Percentiles rank a stretch among this genome's conserved stretches.
These are phyloP conservation scores for Tephrocybe sp. DNA, from an alignment of 768 basidiomycete genomes.

Conservation along the genomic window DNA sequence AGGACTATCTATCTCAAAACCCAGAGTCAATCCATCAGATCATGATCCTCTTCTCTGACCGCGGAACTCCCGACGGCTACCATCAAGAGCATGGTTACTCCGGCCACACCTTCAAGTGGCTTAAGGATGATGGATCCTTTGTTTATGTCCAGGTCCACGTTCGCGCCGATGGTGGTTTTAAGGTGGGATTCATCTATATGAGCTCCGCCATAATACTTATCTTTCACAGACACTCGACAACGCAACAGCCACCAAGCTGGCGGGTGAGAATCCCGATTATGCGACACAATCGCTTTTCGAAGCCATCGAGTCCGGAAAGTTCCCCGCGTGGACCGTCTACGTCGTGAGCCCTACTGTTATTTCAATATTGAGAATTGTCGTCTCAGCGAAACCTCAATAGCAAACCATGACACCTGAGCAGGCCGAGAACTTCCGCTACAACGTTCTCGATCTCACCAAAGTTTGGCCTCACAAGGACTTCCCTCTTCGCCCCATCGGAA, in stretches of 20 bases:
- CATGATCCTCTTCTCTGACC: constrained; percentile 92
- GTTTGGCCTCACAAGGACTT: constrained; percentile 86
- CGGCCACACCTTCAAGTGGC: constrained; percentile 88
- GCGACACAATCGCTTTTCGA: constrained; percentile 77
- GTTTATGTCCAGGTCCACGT: constrained; percentile 88
- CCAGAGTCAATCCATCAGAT: constrained; percentile 88
- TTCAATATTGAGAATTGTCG: not conserved
- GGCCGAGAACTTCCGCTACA: constrained; percentile 89
- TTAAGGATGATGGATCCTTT: constrained; percentile 81
- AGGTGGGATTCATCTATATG: constrained; percentile 36
- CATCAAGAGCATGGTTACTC: constrained; percentile 90
- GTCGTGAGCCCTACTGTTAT: constrained; percentile 47
- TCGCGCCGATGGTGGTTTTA: constrained; percentile 76
- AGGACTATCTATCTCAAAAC: constrained; percentile 89
- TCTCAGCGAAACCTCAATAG: constrained; percentile 26
- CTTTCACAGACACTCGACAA: constrained; percentile 63
- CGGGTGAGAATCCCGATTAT: constrained; percentile 82
- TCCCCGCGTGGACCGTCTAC: constrained; percentile 87
- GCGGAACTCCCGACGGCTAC: constrained; percentile 89
- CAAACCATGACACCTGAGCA: constrained; percentile 95
- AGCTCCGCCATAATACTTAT: not conserved
- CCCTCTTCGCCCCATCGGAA: constrained; percentile 88
- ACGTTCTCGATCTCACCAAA: constrained; percentile 88
- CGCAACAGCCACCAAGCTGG: constrained; percentile 60
- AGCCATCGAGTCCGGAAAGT: constrained; percentile 76